These are phyloP conservation scores for Cordyceps cicadae DNA, from an alignment of 2,329 filamentous ascomycete species.

Conservation along the genomic window DNA sequence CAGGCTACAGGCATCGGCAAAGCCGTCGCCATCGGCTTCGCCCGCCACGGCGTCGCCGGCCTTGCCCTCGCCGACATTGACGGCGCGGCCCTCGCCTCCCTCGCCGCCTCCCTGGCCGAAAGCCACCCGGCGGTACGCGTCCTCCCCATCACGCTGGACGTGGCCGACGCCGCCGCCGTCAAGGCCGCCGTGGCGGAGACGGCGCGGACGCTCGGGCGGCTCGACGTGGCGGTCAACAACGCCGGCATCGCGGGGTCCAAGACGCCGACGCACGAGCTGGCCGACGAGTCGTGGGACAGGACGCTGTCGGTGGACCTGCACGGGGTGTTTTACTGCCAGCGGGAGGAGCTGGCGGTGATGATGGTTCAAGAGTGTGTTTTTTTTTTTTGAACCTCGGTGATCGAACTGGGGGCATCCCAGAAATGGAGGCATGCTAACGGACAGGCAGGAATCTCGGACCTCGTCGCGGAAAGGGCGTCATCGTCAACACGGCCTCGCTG, in stretches of 20 bases:
- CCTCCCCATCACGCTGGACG: conserved; percentile 35
- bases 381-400: too few relatives aligned
- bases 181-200: conserved; percentile 33
- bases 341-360: conserved; percentile 44
- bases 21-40: conserved; percentile 37
- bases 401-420: too few relatives aligned
- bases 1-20: conserved; percentile 37
- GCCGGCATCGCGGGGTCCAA: conserved; percentile 39
- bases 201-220: conserved; percentile 38
- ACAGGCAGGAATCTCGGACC: conserved; percentile 22
- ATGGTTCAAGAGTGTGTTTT: conserved; percentile 38
- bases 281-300: conserved; percentile 37
- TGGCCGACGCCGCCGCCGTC: conserved; percentile 34
- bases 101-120: conserved; percentile 26
- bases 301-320: conserved; percentile 37
- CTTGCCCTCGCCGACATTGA: conserved; percentile 41
- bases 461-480: conserved; percentile 37
- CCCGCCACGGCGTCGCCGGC: conserved; percentile 36
- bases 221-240: conserved; percentile 37
- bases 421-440: neutral
- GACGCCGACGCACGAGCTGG: conserved; percentile 42
- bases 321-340: conserved; percentile 49
- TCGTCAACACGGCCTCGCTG: conserved; percentile 43
- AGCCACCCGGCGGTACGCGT: conserved; percentile 33
- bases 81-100: conserved; percentile 21